phyloP scores from a whole-genome alignment of 805 yeast species.

The Lipomyces yamanashiensis region DNA sequence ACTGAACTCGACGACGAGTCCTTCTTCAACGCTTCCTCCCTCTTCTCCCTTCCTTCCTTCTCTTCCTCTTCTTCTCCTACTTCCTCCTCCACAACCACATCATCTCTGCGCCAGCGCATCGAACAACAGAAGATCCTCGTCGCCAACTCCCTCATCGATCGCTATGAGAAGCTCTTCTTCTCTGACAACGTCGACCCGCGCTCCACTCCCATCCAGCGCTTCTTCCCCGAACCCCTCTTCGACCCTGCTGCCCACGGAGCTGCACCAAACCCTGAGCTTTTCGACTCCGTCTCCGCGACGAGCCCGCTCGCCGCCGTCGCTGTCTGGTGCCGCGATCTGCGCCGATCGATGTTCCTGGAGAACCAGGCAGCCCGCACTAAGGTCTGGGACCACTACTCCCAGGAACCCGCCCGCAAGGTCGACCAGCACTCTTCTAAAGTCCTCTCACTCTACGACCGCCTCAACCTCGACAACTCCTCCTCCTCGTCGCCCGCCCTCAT shows the following conservation, averaged over 20 bases:
- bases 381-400: constrained; percentile 31
- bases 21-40: constrained; percentile 7
- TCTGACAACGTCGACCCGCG: constrained; percentile 34
- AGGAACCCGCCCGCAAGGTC: constrained; percentile 5
- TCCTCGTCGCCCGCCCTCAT: neutral
- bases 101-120: constrained; percentile 24
- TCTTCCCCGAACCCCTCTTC: constrained; percentile 26
- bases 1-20: constrained; percentile 17
- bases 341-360: constrained; percentile 17
- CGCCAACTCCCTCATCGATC: constrained; percentile 19
- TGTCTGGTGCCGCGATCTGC: constrained; percentile 26
- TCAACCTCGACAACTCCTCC: neutral
- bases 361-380: constrained; percentile 20
- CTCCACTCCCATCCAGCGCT: constrained; percentile 28
- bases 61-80: constrained; percentile 1
- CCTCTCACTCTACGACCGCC: constrained; percentile 9
- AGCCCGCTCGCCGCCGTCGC: constrained; percentile 17
- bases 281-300: constrained; percentile 5
- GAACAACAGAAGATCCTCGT: constrained; percentile 19
- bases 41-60: neutral
- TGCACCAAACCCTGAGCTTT: neutral
- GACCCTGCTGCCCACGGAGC: constrained; percentile 25
- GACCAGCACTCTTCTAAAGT: neutral
- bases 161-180: constrained; percentile 26
- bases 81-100: constrained; percentile 7